A percentile compares a stretch with the other conserved stretches of the same genome.
Conservation (phyloP, 2,329 filamentous ascomycete species). For the Aspergillus terreus region DNA sequence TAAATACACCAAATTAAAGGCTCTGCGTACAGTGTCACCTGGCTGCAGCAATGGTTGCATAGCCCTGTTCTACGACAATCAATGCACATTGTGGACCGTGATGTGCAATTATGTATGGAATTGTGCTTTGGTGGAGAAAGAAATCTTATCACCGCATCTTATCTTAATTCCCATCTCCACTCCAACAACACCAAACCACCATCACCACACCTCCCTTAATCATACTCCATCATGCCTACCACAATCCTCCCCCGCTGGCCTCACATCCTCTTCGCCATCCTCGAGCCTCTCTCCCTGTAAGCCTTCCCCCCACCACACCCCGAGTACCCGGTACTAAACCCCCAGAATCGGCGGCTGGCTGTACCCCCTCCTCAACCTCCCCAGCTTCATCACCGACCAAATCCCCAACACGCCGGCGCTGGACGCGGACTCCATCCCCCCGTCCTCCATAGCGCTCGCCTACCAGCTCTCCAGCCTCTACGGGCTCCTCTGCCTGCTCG, state of each 20-base stretch:
- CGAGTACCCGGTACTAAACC: slow-evolving; percentile 4
- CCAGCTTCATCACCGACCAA: slow-evolving; percentile 64
- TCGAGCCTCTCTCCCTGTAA: slow-evolving; percentile 68
- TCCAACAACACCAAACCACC: not conserved
- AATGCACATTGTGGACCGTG: too few species aligned
- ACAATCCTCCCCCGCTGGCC: slow-evolving; percentile 62
- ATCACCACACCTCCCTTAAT: not conserved
- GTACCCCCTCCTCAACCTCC: slow-evolving; percentile 53
- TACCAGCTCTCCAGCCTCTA: slow-evolving; percentile 69
- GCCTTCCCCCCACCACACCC: slow-evolving; percentile 17
- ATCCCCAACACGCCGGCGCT: slow-evolving; percentile 40
- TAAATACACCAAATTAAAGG: too few species aligned
- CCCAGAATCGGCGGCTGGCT: slow-evolving; percentile 58
- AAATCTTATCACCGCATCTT: not conserved
- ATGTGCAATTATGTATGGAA: too few species aligned
- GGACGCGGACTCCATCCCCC: slow-evolving; percentile 22
- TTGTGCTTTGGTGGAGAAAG: too few species aligned
- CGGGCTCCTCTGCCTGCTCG: slow-evolving; percentile 61
- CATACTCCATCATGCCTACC: slow-evolving; percentile 15
- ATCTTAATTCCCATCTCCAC: not conserved
- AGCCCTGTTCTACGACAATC: too few species aligned
- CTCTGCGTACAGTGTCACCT: too few species aligned
- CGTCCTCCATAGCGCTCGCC: slow-evolving; percentile 53
- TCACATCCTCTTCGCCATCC: slow-evolving; percentile 61
- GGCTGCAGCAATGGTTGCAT: too few species aligned